Percentiles rank a stretch among this genome's conserved stretches.
These are phyloP conservation scores for Triglochin maritima DNA, from an alignment of 106 monocot genomes.

Conservation along the genomic window DNA sequence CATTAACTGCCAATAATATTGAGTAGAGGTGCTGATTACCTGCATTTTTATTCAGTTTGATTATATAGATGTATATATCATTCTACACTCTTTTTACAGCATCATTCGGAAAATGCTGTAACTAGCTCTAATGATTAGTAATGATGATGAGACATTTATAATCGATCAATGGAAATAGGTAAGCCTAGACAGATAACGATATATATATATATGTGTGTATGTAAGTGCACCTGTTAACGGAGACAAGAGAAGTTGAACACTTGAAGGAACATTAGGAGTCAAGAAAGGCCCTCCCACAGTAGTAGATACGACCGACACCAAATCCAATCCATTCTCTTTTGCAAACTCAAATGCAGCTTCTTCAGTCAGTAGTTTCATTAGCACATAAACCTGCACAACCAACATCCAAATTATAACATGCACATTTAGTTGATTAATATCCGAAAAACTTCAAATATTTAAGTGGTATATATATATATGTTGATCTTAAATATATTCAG, in stretches of 20 bases:
- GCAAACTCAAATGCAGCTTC: constrained; percentile 54
- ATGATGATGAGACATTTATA: not conserved
- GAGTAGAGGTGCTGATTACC: constrained; percentile 37
- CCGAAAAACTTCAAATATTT: no score
- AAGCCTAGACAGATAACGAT: not conserved
- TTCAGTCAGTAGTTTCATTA: constrained; percentile 49
- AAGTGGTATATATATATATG: no score
- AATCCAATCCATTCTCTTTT: constrained; percentile 37
- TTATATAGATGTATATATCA: not conserved
- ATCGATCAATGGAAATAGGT: not conserved
- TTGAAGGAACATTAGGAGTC: constrained; percentile 45
- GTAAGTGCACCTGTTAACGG: constrained; percentile 32
- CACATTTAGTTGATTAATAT: no score
- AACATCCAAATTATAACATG: not conserved
- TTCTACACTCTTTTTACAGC: no score
- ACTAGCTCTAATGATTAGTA: no score
- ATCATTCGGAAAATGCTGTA: no score
- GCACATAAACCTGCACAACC: constrained; percentile 40
- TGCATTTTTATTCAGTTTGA: constrained; percentile 3
- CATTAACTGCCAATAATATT: constrained; percentile 37
- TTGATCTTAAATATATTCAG: no score
- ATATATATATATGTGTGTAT: not conserved
- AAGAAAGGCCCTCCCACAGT: constrained; percentile 57
- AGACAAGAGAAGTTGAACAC: constrained; percentile 45
- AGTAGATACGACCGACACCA: constrained; percentile 46